Conservation (phyloP, 176 grass and related monocot genomes). For the Triticum timopheevii region DNA sequence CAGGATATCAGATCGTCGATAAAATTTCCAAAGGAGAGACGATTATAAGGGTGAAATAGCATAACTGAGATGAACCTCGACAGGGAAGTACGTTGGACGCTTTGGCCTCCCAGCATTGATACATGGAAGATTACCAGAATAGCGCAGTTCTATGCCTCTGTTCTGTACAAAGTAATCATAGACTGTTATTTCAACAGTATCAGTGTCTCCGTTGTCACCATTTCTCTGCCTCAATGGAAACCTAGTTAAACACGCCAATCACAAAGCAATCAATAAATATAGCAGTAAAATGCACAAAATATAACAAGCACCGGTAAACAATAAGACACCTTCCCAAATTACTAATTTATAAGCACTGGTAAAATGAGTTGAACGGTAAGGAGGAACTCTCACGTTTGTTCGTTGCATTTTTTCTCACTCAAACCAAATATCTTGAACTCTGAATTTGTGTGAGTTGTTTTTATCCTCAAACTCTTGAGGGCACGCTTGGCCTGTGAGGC, state of each 20-base stretch:
- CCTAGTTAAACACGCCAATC: constrained; percentile 26
- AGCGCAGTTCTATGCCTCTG: constrained; percentile 51
- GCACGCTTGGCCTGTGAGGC: too few species aligned
- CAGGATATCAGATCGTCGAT: neutral
- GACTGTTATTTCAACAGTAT: constrained; percentile 61
- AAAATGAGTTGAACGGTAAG: too few species aligned
- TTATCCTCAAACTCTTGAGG: too few species aligned
- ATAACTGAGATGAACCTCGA: constrained; percentile 48
- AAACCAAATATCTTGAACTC: too few species aligned
- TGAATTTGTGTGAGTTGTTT: too few species aligned
- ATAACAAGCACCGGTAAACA: neutral
- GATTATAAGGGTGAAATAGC: too few species aligned
- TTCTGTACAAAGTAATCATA: constrained; percentile 54
- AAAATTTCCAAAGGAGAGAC: neutral
- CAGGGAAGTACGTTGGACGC: constrained; percentile 66
- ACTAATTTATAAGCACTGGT: neutral
- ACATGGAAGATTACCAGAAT: constrained; percentile 66
- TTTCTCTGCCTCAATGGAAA: constrained; percentile 51
- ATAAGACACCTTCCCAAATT: neutral
- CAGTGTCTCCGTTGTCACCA: constrained; percentile 5
- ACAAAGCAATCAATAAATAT: constrained; percentile 24
- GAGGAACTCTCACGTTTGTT: too few species aligned
- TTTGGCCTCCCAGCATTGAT: constrained; percentile 76
- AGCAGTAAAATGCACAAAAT: neutral
- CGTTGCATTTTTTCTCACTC: too few species aligned